Base-by-base conservation (phyloP, 495 filamentous ascomycete genomes). In the Podospora pseudopauciseta region DNA sequence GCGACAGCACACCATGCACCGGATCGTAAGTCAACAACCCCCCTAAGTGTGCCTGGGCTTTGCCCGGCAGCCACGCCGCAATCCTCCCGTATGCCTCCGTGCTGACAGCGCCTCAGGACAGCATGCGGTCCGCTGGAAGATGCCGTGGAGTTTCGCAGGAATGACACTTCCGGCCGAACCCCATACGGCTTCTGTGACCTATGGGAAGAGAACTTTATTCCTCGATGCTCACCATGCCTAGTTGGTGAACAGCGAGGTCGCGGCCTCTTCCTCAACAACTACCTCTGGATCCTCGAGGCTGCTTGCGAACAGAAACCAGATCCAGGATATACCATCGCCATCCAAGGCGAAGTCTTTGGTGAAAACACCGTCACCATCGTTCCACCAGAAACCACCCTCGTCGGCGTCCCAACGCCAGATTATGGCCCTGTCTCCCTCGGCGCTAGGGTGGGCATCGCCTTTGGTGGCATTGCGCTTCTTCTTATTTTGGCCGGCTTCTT, bases 321-420 rank as follows among this genome's bases (percentile, higher is more conserved):
- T 3, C 68, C 72, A 0, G 81, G 81, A 5, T 67, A 72, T 1
- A 80, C 76, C 15, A 64, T 86, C 32, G 80, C 80, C 11, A 63
- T 86, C n/a, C 60, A 76, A 15, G 82, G 85, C 39, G 71, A 80
- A 30, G 74, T 87, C 3, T 87, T 92, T 56, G 80, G 81, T 34
- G 65, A 63, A 9, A 65, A 68, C 30, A 75, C 78, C 0, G 74
- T 85, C 32, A 80, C 80, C 28, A 77, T 79, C 58, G 81, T 79
- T 19, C 76, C 71, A 7, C 82, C 84, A 3, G 69, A 75, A 7
- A 73, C 74, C 4, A 79, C 73, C 13, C 73, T 70, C 23, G 68
- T 70, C 4, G 69, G 67, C 20, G 32, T 75, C 18, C 73, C 72
- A 0, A 55, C 67, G 6, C 53, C 75, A 0, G 73, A 76, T 64